Conservation (phyloP, 305 asterid genomes). For the Solanum hybrid region DNA sequence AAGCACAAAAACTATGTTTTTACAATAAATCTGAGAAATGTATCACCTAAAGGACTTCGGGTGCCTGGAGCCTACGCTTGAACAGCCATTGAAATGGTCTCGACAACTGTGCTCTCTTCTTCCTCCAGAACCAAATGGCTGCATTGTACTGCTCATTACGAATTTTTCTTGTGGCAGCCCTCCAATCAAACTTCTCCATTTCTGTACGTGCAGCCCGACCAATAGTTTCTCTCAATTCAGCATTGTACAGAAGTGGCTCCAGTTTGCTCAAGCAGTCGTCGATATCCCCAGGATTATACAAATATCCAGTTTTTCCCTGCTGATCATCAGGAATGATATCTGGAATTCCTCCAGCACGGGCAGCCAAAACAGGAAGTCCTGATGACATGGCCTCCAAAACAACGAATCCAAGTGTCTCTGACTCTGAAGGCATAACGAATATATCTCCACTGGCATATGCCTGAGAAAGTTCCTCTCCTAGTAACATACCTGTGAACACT, state of each 20-base stretch:
- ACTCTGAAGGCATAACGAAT: constrained; percentile 90
- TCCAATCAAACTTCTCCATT: constrained; percentile 84
- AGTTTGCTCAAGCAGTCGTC: constrained; percentile 82
- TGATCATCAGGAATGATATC: constrained; percentile 80
- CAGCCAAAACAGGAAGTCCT: constrained; percentile 88
- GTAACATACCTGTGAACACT: constrained; percentile 82
- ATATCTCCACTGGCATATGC: constrained; percentile 97
- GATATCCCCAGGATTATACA: constrained; percentile 66
- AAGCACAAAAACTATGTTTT: neutral
- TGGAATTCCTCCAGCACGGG: constrained; percentile 93
- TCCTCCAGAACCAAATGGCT: constrained; percentile 93
- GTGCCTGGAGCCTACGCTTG: constrained; percentile 24
- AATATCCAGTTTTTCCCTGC: constrained; percentile 76
- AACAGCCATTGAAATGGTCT: constrained; percentile 75
- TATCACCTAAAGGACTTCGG: constrained; percentile 22
- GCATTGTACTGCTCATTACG: constrained; percentile 79
- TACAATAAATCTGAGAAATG: neutral
- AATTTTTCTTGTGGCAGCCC: constrained; percentile 73
- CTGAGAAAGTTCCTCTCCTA: constrained; percentile 91
- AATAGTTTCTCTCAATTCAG: constrained; percentile 48
- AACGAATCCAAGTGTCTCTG: constrained; percentile 89
- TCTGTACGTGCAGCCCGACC: constrained; percentile 79
- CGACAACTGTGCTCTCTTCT: constrained; percentile 50
- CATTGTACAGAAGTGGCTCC: constrained; percentile 48
- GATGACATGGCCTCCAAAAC: constrained; percentile 97